Percentiles rank a stretch among this genome's conserved stretches.
These are phyloP conservation scores for Omphalotus olearius DNA, from an alignment of 1,284 basidiomycete species.

Conservation along the genomic window DNA sequence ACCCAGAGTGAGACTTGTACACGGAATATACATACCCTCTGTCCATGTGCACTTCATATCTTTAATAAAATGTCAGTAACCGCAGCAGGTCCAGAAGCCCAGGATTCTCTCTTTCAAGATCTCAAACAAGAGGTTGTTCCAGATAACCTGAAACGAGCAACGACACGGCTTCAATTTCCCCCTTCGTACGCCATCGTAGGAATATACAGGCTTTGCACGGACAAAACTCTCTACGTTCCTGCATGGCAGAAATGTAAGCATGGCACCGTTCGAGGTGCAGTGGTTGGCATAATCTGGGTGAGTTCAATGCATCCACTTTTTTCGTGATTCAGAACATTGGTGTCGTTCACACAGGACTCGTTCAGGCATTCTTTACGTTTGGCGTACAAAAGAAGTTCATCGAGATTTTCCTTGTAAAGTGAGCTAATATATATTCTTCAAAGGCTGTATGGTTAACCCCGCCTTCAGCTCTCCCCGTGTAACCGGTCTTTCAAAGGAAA, in stretches of 20 bases:
- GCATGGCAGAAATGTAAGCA: constrained; percentile 77
- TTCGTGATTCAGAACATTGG: background rate
- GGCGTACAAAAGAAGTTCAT: constrained; percentile 61
- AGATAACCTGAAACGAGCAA: constrained; percentile 42
- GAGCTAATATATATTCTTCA: constrained; percentile 28
- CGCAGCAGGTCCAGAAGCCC: constrained; percentile 23
- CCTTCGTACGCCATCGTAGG: constrained; percentile 76
- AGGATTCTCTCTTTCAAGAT: constrained; percentile 24
- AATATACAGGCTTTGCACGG: constrained; percentile 66
- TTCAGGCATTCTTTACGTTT: constrained; percentile 59
- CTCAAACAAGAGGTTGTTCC: constrained; percentile 31
- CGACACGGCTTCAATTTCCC: constrained; percentile 60
- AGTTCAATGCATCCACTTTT: constrained; percentile 19
- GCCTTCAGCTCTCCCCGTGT: constrained; percentile 54
- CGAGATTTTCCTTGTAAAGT: constrained; percentile 59
- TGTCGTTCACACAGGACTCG: background rate
- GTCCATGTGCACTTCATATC: background rate
- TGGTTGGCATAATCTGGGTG: constrained; percentile 68
- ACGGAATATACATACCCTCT: background rate
- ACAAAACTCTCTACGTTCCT: constrained; percentile 57
- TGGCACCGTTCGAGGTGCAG: constrained; percentile 54
- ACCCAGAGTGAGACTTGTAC: background rate
- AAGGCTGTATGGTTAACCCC: background rate
- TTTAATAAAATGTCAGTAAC: constrained; percentile 12
- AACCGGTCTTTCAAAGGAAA: constrained; percentile 60